A percentile compares a stretch with the other conserved stretches of the same genome.
phyloP scores from a whole-genome alignment of 441 rosid species.

The Pelargonium australe region DNA sequence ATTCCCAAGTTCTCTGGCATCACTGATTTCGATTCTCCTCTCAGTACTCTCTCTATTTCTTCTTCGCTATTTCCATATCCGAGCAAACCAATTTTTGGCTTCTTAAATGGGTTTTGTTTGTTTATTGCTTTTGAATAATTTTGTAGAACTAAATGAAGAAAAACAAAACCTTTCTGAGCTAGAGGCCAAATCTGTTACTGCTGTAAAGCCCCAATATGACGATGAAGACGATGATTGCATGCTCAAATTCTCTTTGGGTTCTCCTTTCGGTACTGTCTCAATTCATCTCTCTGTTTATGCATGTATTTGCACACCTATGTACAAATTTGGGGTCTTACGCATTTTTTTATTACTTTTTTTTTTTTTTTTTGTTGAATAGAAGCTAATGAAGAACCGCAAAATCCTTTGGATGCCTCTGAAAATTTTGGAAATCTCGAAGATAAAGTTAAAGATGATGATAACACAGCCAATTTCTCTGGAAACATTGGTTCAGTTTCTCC shows the following conservation, averaged over 20 bases:
- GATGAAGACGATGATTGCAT: not conserved
- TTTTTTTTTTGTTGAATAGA: not conserved
- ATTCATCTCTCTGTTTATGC: not conserved
- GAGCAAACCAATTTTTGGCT: not conserved
- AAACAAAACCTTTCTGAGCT: not conserved
- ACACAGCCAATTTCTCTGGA: not conserved
- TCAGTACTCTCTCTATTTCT: slow-evolving; percentile 25
- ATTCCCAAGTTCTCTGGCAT: slow-evolving; percentile 36
- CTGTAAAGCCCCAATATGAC: not conserved
- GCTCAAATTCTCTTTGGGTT: slow-evolving; percentile 5
- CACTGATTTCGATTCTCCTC: slow-evolving; percentile 44
- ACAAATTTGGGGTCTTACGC: not conserved
- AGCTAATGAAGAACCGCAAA: not conserved
- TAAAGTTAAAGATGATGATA: not conserved
- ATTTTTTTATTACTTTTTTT: not conserved
- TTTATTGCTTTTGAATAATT: not conserved
- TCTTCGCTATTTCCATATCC: not conserved
- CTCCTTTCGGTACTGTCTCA: not conserved
- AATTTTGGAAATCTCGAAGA: not conserved
- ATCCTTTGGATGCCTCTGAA: not conserved
- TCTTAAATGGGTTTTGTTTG: not conserved
- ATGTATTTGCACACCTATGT: not conserved
- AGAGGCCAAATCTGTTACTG: not conserved
- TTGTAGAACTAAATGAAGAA: not conserved
- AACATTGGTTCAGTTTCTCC: not conserved